A percentile compares a stretch with the other conserved stretches of the same genome.
phyloP scores from a whole-genome alignment of 2,329 filamentous ascomycete species.

The Ascochyta rabiei region DNA sequence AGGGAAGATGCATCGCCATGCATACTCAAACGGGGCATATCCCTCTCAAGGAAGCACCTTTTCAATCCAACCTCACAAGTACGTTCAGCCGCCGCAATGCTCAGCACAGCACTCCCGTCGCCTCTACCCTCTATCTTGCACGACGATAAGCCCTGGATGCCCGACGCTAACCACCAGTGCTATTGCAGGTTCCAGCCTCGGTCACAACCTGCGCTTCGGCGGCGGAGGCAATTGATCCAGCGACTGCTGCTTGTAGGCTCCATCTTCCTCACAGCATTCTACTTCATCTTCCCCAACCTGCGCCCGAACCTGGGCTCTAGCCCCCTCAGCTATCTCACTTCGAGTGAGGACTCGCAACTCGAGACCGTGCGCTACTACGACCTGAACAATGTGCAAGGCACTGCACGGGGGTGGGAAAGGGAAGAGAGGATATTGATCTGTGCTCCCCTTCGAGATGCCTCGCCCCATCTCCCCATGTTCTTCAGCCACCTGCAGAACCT shows the following conservation, averaged over 20 bases:
- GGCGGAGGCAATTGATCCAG: constrained; percentile 73
- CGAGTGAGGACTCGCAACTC: constrained; percentile 74
- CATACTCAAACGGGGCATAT: constrained; percentile 82
- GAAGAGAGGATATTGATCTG: constrained; percentile 95
- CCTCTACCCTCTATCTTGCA: constrained; percentile 27
- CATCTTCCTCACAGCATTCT: constrained; percentile 64
- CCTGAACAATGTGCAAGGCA: constrained; percentile 87
- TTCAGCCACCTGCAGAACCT: constrained; percentile 97
- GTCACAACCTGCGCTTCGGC: constrained; percentile 73
- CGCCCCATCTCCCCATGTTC: constrained; percentile 94
- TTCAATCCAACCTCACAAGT: constrained; percentile 90
- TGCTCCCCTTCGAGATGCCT: constrained; percentile 90
- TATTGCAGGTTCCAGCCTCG: constrained; percentile 79
- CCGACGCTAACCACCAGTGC: constrained; percentile 41
- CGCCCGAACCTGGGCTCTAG: constrained; percentile 65
- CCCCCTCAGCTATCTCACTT: constrained; percentile 72
- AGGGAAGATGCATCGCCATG: constrained; percentile 85
- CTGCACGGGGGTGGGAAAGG: constrained; percentile 90
- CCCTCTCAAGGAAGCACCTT: constrained; percentile 72
- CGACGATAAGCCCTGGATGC: constrained; percentile 23
- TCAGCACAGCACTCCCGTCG: constrained; percentile 25
- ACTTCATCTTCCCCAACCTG: constrained; percentile 79
- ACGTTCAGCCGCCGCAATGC: constrained; percentile 48
- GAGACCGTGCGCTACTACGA: constrained; percentile 98
- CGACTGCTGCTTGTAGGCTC: constrained; percentile 66